A percentile compares a stretch with the other conserved stretches of the same genome.
Conservation (phyloP, 176 grass and related monocot genomes). For the Elaeis guineensis region DNA sequence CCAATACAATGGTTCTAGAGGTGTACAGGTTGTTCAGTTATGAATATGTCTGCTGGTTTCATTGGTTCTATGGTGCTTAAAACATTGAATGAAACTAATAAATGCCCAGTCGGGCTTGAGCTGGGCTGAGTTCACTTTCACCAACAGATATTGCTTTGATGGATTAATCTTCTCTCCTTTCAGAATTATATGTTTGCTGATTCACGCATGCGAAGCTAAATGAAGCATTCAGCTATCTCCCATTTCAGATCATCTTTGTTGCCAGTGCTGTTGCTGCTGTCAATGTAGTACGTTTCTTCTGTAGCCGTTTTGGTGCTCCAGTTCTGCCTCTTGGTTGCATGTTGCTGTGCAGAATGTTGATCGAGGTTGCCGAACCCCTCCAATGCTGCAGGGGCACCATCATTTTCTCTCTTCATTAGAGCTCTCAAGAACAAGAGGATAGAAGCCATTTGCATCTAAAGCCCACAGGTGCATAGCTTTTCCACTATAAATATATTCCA, state of each 20-base stretch:
- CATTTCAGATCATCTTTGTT: slow-evolving; percentile 27
- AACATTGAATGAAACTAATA: no score
- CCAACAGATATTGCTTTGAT: no score
- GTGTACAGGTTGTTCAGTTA: no score
- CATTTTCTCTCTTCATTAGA: slow-evolving; percentile 10
- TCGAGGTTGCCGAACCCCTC: background rate
- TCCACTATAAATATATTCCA: slow-evolving; percentile 27
- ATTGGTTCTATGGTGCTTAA: no score
- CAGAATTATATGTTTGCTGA: background rate
- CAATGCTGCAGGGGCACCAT: background rate
- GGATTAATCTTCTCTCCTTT: no score
- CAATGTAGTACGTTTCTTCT: background rate
- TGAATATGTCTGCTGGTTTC: no score
- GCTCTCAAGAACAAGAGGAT: slow-evolving; percentile 53
- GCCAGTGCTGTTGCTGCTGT: no score
- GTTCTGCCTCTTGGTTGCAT: slow-evolving; percentile 3
- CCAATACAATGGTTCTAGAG: no score
- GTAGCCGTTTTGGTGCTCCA: background rate
- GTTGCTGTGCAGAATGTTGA: slow-evolving; percentile 11
- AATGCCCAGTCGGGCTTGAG: no score
- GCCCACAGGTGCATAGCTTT: slow-evolving; percentile 1
- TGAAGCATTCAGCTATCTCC: slow-evolving; percentile 30
- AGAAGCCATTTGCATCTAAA: slow-evolving; percentile 41
- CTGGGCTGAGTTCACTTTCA: no score
- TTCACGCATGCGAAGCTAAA: slow-evolving; percentile 24